Base-by-base conservation (phyloP, 2,329 filamentous ascomycete species). In the Aspergillus amoenus region DNA sequence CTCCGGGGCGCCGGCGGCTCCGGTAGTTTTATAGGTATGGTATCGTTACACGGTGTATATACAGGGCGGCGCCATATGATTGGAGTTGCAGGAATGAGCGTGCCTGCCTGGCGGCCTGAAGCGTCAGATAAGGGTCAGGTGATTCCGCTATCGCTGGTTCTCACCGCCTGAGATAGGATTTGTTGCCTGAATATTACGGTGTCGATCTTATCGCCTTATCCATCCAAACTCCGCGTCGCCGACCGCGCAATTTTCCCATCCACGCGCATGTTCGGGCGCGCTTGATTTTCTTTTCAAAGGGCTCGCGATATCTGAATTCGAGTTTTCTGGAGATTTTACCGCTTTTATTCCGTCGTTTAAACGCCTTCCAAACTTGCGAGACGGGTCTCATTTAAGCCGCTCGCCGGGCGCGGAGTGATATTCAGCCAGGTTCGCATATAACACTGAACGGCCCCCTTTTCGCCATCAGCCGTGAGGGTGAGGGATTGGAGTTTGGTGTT, bases 151-250 rank as follows among this genome's bases (percentile, higher is more conserved):
- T 40, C 17, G 37, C 6, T n/a, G 37, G 37, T 4, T 13, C 21
- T 53, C 43, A 58, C 56, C 56, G 56, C 56, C 51, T 43, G 44
- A 11, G 30, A 15, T 17, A 1, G 27, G 3, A 30, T 3, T 13
- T 13, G 1, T 0, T 49, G 55, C 55, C 55, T 49, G 44, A 57
- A 32, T 6, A 15, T 9, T 15, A 18, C 27, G 55, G 55, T 17
- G 34, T 41, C 24, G n/a, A 34, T 46, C 21, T 59, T 56, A 52
- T 56, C 53, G 43, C 18, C 43, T 46, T 46, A 37, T 37, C 34
- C 34, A 37, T 37, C 45, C 37, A 32, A 53, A 48, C 52, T 58
- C 56, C 56, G 56, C 55, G 59, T 58, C 59, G 18, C 44, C 56
- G 59, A 58, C 56, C 45, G 49, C 50, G 51, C 47, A 48, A 56